Evolutionary conservation across 441 rosid genomes (phyloP), one percentile per base, ranked within the genome.

Genomic region (Euphorbia celastroides): DNA sequence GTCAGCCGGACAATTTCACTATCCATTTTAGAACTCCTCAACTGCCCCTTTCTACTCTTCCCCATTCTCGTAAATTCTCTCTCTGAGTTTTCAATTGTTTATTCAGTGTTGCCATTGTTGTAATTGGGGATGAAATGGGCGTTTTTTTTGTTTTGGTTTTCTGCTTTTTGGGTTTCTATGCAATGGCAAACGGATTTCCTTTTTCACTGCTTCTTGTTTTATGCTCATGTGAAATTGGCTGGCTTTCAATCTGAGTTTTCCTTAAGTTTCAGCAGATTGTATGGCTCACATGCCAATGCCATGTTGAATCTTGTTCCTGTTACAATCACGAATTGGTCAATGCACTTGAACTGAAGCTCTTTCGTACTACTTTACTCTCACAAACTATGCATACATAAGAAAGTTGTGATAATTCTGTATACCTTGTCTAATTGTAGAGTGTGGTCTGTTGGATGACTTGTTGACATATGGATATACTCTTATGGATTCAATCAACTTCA

Each of bases 1-100:
- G 97, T 75, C 95, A 81, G 30, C 96, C 97, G 16, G 93, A 84
- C 77, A 69, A 80, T 25, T 83, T 93, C 80, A 79, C 85, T 75
- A 63, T 83, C 72, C 90, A 89, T 51, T 82, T 87, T 82, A 81
- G 82, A 70, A 58, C 83, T 74, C 82, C 75, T 74, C 74, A 65
- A 56, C 72, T 74, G 51, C 67, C 72, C 70, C 31, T 25, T 60
- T 44, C 68, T 7, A 55, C 66, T 52, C 55, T 64, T 60, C 70
- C 67, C 58, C 77, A 59, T 26, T 46, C 66, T 54, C 34, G 86
- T 82, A 57, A 80, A 80, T 79, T 58, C 27, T 34, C 62, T 57
- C 22, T 61, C 28, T 67, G 42, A 26, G 10, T 34, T 32, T 36
- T 46, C n/a, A n/a, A n/a, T n/a, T n/a, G n/a, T n/a, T n/a, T n/a